phyloP scores from a whole-genome alignment of 1,284 basidiomycete genomes.

The Neonothopanus nambi region DNA sequence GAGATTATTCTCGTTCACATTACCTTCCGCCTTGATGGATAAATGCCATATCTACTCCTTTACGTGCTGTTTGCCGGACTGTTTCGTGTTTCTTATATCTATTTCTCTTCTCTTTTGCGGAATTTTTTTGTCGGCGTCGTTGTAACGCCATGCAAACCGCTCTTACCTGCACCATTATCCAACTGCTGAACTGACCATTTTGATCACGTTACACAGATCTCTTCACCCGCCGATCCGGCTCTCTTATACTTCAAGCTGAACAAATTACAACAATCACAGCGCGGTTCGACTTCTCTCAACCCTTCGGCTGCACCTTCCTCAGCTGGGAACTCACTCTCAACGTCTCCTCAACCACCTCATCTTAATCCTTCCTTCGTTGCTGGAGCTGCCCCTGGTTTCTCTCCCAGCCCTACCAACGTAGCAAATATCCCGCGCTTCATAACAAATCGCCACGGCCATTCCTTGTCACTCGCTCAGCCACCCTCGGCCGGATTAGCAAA shows the following conservation, averaged over 20 bases:
- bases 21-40: too few species aligned
- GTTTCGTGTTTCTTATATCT: constrained; percentile 21
- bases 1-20: too few species aligned
- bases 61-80: constrained; percentile 23
- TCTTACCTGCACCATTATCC: not conserved
- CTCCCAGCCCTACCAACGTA: constrained; percentile 14
- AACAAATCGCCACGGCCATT: constrained; percentile 63
- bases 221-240: constrained; percentile 80
- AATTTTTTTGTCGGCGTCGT: not conserved
- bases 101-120: constrained; percentile 11
- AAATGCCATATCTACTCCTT: too few species aligned
- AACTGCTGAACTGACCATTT: not conserved
- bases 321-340: constrained; percentile 50
- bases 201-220: constrained; percentile 56
- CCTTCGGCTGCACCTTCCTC: constrained; percentile 37
- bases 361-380: constrained; percentile 33
- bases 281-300: constrained; percentile 15
- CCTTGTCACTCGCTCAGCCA: constrained; percentile 66
- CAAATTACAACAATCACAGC: constrained; percentile 74
- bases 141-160: constrained; percentile 3
- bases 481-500: constrained; percentile 34
- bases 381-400: constrained; percentile 29
- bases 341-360: constrained; percentile 65
- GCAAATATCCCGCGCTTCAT: constrained; percentile 28
- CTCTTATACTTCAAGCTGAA: constrained; percentile 78